phyloP scores from a whole-genome alignment of 2,329 filamentous ascomycete species.

The Myriangium duriaei region DNA sequence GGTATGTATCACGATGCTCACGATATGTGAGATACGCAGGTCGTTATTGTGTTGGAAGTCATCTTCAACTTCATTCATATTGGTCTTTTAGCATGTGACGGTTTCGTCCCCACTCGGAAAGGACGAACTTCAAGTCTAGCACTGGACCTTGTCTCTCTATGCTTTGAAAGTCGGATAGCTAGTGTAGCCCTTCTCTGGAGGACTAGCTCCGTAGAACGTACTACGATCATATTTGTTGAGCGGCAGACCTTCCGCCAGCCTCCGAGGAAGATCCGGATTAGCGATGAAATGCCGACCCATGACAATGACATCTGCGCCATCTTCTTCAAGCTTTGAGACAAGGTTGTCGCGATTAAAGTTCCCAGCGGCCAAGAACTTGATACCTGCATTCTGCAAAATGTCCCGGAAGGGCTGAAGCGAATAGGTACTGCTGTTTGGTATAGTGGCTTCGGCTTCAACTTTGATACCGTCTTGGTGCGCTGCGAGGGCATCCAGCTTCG shows the following conservation, averaged over 20 bases:
- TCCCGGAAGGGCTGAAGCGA: slow-evolving; percentile 15
- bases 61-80: no score
- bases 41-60: no score
- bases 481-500: slow-evolving; percentile 16
- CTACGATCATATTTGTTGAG: slow-evolving; percentile 29
- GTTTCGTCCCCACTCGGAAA: no score
- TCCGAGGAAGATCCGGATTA: slow-evolving; percentile 35
- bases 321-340: slow-evolving; percentile 23
- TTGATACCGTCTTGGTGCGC: slow-evolving; percentile 9
- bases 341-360: slow-evolving; percentile 28
- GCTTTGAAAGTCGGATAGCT: no score
- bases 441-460: slow-evolving; percentile 23
- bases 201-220: no score
- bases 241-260: slow-evolving; percentile 28
- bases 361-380: slow-evolving; percentile 28
- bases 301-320: slow-evolving; percentile 31
- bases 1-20: no score
- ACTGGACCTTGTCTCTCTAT: no score
- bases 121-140: no score
- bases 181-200: no score
- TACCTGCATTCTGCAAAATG: slow-evolving; percentile 17
- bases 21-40: no score
- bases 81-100: no score
- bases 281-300: slow-evolving; percentile 38
- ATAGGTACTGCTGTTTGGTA: no score